Base-by-base conservation (phyloP, 805 yeast genomes). In the Millerago galiae region DNA sequence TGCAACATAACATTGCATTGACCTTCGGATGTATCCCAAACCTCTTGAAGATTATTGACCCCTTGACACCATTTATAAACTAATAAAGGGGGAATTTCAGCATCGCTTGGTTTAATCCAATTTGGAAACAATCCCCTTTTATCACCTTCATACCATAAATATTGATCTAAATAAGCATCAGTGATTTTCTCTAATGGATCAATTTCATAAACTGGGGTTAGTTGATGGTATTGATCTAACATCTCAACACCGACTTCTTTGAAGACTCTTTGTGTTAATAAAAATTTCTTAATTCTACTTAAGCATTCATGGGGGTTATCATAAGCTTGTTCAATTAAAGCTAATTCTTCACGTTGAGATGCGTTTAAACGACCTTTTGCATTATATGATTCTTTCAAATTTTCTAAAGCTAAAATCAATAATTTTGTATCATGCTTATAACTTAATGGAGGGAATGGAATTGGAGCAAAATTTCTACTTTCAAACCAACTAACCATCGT, bases 61-160 rank as follows among this genome's bases (percentile, higher is more conserved):
- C 96, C 96, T 55, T 86, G 95, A 54, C 88, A 80, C 95, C 96
- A 93, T 58, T 90, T 91, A 64, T 91, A 89, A 1, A 85, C 95
- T 47, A 91, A 67, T 27, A 90, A 62, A 0, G 96, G 99, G 0
- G 98, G 95, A 17, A 93, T 83, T 61, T 93, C 99, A 25, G 85
- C 75, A 54, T 93, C 99, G 51, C 85, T 79, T 8, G 99, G 99
- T 58, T 93, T 93, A 32, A 93, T 74, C 99, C 99, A 93, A 58
- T 81, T 83, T 4, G 99, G 99, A 63, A 93, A 93, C 24, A 93
- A 63, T 8, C 81, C 77, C 45, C 96, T 66, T 58, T 84, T 81
- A 42, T 87, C 96, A 9, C 93, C 91, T 58, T 93, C 98, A 62
- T 84, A 91, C 96, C 98, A 93, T 35, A 93, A 66, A 54, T 91